Base-by-base conservation (phyloP, 345 rosid genomes). In the Chamaenerion angustifolium region DNA sequence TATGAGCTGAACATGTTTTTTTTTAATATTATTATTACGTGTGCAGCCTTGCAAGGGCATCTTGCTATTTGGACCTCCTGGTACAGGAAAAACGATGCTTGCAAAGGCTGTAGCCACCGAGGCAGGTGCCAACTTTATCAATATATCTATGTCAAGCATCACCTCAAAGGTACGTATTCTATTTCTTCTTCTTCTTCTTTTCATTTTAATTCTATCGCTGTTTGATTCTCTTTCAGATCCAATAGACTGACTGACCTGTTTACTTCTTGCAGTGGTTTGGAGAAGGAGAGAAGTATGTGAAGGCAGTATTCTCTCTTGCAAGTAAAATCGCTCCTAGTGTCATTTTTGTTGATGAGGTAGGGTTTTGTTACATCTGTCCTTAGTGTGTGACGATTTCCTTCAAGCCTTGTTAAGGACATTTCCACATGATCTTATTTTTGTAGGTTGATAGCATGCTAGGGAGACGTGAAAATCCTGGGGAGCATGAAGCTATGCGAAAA, bases 31-130 rank as follows among this genome's bases (percentile, higher is more conserved):
- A n/a, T n/a, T n/a, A n/a, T n/a, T n/a, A n/a, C 1, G 35, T 31
- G 21, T 43, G 52, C 79, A 93, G 99, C 99, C 99, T 48, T 88
- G 96, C 51, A 93, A 93, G 65, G 99, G 99, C 56, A 93, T 93
- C 51, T 64, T 93, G 68, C 76, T 93, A 46, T 93, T 93, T 71
- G 99, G 99, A 59, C 99, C 99, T 53, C 99, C 99, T 70, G 99
- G 99, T 59, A 93, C 99, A 40, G 99, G 99, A 15, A 93, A 93
- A 75, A 93, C 99, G 42, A 93, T 93, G 99, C 80, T 93, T 50
- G 99, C 99, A 12, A 93, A 93, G 69, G 99, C 99, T 40, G 99
- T 93, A 65, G 96, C 99, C 19, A 93, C 99, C 13, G 96, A 93
- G 56, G 95, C 95, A 58, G 96, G 99, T 16, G 99, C 99, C 49